Evolutionary conservation across 192 early-diverging fungal genomes (phyloP).

Genomic region (Podila verticillata): DNA sequence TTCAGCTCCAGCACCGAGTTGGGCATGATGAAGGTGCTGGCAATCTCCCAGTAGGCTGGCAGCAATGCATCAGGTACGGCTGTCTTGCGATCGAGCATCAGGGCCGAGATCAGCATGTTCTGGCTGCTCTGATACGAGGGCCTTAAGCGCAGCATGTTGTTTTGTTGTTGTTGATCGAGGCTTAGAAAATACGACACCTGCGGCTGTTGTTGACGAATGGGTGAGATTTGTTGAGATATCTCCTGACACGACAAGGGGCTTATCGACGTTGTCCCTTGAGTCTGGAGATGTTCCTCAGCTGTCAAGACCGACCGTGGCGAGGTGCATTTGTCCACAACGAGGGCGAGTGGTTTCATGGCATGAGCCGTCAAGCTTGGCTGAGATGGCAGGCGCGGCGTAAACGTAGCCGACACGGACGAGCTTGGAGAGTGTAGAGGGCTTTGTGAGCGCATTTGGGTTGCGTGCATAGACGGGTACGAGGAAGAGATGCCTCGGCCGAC

Average conservation of each 20-base stretch:
- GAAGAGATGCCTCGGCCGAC: neutral
- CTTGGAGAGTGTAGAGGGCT: slow-evolving; percentile 31
- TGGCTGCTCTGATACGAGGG: neutral
- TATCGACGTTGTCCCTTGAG: neutral
- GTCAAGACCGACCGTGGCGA: slow-evolving; percentile 18
- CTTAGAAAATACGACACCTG: too few species aligned
- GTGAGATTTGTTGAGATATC: too few species aligned
- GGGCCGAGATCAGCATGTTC: neutral
- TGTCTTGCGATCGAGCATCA: slow-evolving; percentile 7
- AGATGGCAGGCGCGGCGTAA: slow-evolving; percentile 31
- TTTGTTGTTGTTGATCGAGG: too few species aligned
- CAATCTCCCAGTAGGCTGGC: slow-evolving; percentile 44
- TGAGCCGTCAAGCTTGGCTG: slow-evolving; percentile 18
- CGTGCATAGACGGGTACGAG: neutral
- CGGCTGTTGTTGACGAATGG: too few species aligned
- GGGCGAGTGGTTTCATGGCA: neutral
- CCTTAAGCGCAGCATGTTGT: too few species aligned
- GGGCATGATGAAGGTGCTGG: slow-evolving; percentile 35
- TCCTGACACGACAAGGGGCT: too few species aligned
- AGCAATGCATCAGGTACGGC: slow-evolving; percentile 25
- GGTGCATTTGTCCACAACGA: neutral
- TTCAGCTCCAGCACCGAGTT: slow-evolving; percentile 30
- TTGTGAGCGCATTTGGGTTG: neutral
- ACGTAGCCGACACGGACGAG: slow-evolving; percentile 28
- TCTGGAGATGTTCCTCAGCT: slow-evolving; percentile 17